Base-by-base conservation (phyloP, 768 basidiomycete species). In the Neoboletus subvelutipes region DNA sequence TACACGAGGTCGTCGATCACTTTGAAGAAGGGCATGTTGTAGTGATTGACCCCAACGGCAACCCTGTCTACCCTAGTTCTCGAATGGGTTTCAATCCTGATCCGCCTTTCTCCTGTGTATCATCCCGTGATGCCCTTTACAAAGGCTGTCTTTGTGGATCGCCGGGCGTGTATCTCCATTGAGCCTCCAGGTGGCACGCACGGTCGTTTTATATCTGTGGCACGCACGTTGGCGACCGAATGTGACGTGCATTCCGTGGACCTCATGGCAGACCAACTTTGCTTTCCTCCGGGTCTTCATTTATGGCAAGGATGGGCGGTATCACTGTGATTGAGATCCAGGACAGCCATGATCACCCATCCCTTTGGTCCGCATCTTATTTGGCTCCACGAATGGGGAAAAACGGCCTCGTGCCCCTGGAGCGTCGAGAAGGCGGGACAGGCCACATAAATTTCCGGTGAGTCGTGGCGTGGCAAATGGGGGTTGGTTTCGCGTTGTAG, bases 1-100 rank as follows among this genome's bases (percentile, higher is more conserved):
- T 82, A 39, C 82, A 83, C 61, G 76, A 74, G 39, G 73, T 82
- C 20, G 71, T 83, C 51, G 78, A 79, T 59, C 83, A 83, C 58
- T 79, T 80, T 49, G 81, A 82, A 59, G 74, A 76, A 60, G 60
- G 67, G 8, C 76, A 76, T 54, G 78, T 76, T 45, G 67, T 74
- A 40, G 68, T 71, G 20, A 46, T 71, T 57, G 64, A 61, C 42
- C 29, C 45, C 3, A 64, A 71, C 52, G 74, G 72, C 39, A 74
- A 71, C 42, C 72, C 67, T 4, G 57, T 74, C 45, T 73, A 73
- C 62, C 76, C 70, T 47, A 11, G 24, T 18, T 26, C 56, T 24
- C 18, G 28, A 20, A 49, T n/a, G 28, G 22, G 26, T 50, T 51
- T 45, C 29, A 20, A 37, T 37, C 42, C 18, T 33, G 53, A 53